Base-by-base conservation (phyloP, 345 rosid species). In the Populus deltoides region DNA sequence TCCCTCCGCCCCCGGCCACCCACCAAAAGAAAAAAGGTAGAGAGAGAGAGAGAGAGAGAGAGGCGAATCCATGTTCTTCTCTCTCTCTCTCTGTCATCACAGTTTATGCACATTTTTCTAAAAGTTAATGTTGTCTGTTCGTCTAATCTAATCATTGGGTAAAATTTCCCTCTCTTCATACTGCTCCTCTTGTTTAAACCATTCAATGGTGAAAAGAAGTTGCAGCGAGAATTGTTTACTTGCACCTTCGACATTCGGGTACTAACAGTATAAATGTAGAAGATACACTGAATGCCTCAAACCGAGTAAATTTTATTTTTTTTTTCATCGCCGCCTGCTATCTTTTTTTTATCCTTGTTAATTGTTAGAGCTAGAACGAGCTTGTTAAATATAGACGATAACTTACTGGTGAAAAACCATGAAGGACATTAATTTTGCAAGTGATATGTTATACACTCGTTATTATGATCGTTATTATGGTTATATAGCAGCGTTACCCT, bases 101-200 rank as follows among this genome's bases (percentile, higher is more conserved):
- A 81, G 75, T 74, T 38, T 35, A 27, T 71, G 68, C 24, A 29
- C 62, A 43, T 35, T 53, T 75, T 82, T 82, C 63, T 71, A 76
- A 36, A 82, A 75, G 16, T 62, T 65, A 70, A 68, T 75, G 79
- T 55, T 74, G 76, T 82, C 35, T 77, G 51, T 41, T 78, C 73
- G 10, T 78, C 81, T 82, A 82, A 82, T 82, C 85, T 82, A 82
- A 82, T 71, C 76, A 27, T 66, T 70, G 81, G 75, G 76, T 49
- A 27, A 72, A 76, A 70, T 70, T 61, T 53, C 73, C 83, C 77
- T n/a, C 25, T 71, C 49, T 12, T 66, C 35, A 18, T 35, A 47
- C 51, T 69, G 74, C 69, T 61, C 59, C 66, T 18, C 36, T 1
- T 27, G 20, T 39, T 53, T 70, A 61, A 31, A 74, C 78, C 47